These are phyloP conservation scores for Teratosphaeria viscida DNA, from an alignment of 2,329 filamentous ascomycete genomes.

Conservation along the genomic window DNA sequence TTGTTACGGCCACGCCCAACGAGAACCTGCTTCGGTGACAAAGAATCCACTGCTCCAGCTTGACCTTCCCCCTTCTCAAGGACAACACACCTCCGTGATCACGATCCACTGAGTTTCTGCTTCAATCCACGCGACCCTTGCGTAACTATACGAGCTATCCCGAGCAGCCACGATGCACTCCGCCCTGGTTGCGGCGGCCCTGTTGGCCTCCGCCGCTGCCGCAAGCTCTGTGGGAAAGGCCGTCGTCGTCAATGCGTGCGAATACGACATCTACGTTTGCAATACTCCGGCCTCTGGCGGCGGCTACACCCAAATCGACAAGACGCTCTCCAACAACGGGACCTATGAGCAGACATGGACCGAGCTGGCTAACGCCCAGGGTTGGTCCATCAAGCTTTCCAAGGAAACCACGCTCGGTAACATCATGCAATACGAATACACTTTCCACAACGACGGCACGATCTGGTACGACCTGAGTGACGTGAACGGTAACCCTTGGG, in stretches of 20 bases:
- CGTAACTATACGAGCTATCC: background rate
- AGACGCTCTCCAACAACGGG: constrained; percentile 9
- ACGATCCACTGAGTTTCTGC: background rate
- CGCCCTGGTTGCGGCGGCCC: constrained; percentile 9
- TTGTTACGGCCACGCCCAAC: background rate
- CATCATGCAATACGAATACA: constrained; percentile 31
- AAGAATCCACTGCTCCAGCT: background rate
- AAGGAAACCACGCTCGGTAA: constrained; percentile 13
- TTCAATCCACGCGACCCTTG: background rate
- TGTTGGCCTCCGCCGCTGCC: constrained; percentile 16
- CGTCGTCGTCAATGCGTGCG: constrained; percentile 20
- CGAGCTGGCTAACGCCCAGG: constrained; percentile 22
- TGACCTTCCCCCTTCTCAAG: background rate
- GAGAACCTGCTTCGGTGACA: background rate
- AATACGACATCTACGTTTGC: constrained; percentile 18
- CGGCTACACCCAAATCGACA: constrained; percentile 14
- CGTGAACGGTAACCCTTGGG: constrained; percentile 29
- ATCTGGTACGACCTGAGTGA: constrained; percentile 31
- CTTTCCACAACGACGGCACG: constrained; percentile 25
- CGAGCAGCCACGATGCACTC: background rate
- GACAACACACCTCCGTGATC: background rate
- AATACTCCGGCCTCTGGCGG: constrained; percentile 16
- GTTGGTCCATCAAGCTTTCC: constrained; percentile 32
- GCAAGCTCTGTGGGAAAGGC: constrained; percentile 16
- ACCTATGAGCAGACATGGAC: constrained; percentile 25